Conservation (phyloP, 352 stramenopile species). For the Peronosclerospora sorghi region DNA sequence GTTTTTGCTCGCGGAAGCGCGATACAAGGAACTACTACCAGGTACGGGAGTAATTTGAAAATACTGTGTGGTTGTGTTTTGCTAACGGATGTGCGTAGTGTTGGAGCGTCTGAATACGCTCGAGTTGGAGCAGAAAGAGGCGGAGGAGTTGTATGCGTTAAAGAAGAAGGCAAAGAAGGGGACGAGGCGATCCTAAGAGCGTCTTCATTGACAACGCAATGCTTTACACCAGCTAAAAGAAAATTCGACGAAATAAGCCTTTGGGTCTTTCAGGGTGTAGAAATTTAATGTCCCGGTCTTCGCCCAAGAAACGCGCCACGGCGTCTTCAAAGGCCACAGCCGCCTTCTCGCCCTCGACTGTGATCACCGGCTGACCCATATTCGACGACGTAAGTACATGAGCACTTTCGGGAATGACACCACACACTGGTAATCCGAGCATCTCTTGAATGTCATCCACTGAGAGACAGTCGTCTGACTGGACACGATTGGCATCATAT, state of each 20-base stretch:
- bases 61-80: background rate
- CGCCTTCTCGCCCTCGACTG: slow-evolving; percentile 52
- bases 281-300: slow-evolving; percentile 81
- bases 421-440: slow-evolving; percentile 81
- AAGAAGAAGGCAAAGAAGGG: slow-evolving; percentile 74
- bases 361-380: slow-evolving; percentile 88
- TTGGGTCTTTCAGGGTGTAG: slow-evolving; percentile 76
- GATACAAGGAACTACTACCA: slow-evolving; percentile 74
- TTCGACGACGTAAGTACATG: slow-evolving; percentile 89
- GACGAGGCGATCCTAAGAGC: slow-evolving; percentile 46
- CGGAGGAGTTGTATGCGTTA: slow-evolving; percentile 58
- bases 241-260: slow-evolving; percentile 64
- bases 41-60: slow-evolving; percentile 30
- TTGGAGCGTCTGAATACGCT: slow-evolving; percentile 71
- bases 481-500: slow-evolving; percentile 84
- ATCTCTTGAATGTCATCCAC: slow-evolving; percentile 91
- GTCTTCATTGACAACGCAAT: slow-evolving; percentile 2
- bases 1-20: slow-evolving; percentile 56
- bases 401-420: slow-evolving; percentile 85
- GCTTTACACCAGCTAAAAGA: slow-evolving; percentile 20
- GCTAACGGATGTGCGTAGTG: slow-evolving; percentile 24
- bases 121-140: slow-evolving; percentile 68
- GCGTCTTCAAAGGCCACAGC: slow-evolving; percentile 82
- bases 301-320: slow-evolving; percentile 84
- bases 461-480: slow-evolving; percentile 84